These are phyloP conservation scores for Chalara sp. DNA, from an alignment of 2,329 filamentous ascomycete species.

Conservation along the genomic window DNA sequence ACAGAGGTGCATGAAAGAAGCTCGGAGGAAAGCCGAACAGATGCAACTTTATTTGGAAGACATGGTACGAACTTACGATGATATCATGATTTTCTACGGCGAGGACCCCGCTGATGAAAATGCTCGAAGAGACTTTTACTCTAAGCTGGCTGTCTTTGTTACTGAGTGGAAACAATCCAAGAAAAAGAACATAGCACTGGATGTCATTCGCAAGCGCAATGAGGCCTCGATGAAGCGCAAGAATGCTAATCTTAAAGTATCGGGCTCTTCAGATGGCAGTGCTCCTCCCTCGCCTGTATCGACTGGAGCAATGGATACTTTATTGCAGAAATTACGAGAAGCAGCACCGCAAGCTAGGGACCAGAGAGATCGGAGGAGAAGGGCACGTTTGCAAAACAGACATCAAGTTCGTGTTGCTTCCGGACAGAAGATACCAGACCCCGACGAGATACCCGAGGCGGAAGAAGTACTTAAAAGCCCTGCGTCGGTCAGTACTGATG, in stretches of 20 bases:
- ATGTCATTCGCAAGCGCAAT: conserved; percentile 78
- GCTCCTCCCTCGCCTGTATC: conserved; percentile 59
- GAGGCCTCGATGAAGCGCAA: conserved; percentile 92
- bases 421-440: conserved; percentile 80
- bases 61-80: conserved; percentile 84
- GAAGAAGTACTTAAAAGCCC: conserved; percentile 49
- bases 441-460: conserved; percentile 53
- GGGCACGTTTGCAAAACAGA: conserved; percentile 81
- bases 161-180: conserved; percentile 92
- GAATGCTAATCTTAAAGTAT: conserved; percentile 55
- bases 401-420: conserved; percentile 87
- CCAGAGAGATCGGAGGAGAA: conserved; percentile 78
- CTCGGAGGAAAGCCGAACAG: conserved; percentile 89
- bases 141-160: conserved; percentile 86
- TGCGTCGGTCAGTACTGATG: conserved; percentile 29
- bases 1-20: conserved; percentile 93
- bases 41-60: conserved; percentile 90
- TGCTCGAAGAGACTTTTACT: conserved; percentile 90
- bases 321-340: conserved; percentile 89
- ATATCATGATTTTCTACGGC: conserved; percentile 94
- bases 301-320: conserved; percentile 90
- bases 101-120: conserved; percentile 90
- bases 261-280: conserved; percentile 31
- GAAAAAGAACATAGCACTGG: conserved; percentile 81
- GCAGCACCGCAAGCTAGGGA: conserved; percentile 87